Evolutionary conservation across 768 basidiomycete genomes (phyloP), one percentile per base, ranked within the genome.

Genomic region (Pluteus cervinus): DNA sequence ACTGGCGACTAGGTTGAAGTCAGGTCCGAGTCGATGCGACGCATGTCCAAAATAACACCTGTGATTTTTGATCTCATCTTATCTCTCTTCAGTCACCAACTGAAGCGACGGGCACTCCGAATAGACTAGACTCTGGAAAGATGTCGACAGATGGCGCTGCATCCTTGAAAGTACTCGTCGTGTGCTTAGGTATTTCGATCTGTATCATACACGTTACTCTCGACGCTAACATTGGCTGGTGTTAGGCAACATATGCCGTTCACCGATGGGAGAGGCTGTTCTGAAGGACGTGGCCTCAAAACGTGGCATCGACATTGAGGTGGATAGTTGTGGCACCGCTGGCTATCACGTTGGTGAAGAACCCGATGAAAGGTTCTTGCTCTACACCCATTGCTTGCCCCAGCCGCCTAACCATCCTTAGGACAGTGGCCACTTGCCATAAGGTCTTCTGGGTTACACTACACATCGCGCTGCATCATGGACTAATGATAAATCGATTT

Each of bases 231-330:
- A 14, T n/a, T 33, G n/a, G n/a, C n/a, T n/a, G n/a, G n/a, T 37
- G 24, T 37, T 44, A 70, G 86, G 86, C 9, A 89, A 89, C 54
- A 88, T 89, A 41, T 89, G 89, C 54, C 81, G 91, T 23, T 90
- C 87, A 16, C 90, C 91, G 0, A 88, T 94, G 79, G 91, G 89
- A 21, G 88, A 92, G 62, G 91, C 89, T 2, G 86, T 93, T 16
- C 69, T 93, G 21, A 68, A 63, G 42, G 70, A 87, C 37, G 71
- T 78, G 40, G 86, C 84, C 7, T 60, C 66, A 33, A 70, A 79
- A 49, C 77, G 85, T 23, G 77, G 76, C 9, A 51, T 87, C 26
- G 71, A 81, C 33, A 68, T 92, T 43, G 50, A 57, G 9, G 83
- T 92, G 21, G 88, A 92, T 48, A 89, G 86, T 35, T 85, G 83